phyloP scores from a whole-genome alignment of 1,139 yeast species.

The Neolecta irregularis region DNA sequence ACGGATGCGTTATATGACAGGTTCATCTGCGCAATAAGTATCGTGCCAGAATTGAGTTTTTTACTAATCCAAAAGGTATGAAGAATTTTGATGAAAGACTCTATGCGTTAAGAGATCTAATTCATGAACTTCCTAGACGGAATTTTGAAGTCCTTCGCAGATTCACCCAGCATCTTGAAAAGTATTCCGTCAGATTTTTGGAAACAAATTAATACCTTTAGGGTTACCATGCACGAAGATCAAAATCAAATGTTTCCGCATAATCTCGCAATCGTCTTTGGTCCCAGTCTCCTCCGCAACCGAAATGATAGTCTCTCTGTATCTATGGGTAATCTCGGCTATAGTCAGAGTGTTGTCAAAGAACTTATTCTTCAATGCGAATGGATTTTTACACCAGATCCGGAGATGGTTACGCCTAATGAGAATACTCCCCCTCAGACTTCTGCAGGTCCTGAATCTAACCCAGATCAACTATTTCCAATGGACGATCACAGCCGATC shows the following conservation, averaged over 20 bases:
- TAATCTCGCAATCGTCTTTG: conserved; percentile 81
- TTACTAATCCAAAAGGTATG: conserved; percentile 8
- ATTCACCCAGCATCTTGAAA: conserved; percentile 50
- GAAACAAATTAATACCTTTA: conserved; percentile 24
- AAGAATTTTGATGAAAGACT: conserved; percentile 22
- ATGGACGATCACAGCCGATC: no score
- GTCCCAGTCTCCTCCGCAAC: conserved; percentile 52
- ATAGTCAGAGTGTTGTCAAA: conserved; percentile 9
- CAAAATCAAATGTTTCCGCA: conserved; percentile 65
- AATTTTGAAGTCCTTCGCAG: conserved; percentile 56
- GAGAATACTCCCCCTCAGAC: no score
- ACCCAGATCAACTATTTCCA: no score
- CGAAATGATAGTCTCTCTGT: conserved; percentile 6
- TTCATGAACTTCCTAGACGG: conserved; percentile 41
- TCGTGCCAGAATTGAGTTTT: neutral
- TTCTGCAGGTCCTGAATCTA: no score
- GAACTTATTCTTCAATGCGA: conserved; percentile 10
- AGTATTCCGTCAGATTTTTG: conserved; percentile 5
- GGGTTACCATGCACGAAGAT: conserved; percentile 51
- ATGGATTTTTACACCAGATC: conserved; percentile 8
- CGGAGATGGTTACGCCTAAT: no score
- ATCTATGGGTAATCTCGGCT: conserved; percentile 9
- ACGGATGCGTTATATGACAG: conserved; percentile 43
- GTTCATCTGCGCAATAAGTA: conserved; percentile 26
- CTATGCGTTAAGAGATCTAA: conserved; percentile 31